Conservation (phyloP, 2,329 filamentous ascomycete species). For the Colletotrichum sp. region DNA sequence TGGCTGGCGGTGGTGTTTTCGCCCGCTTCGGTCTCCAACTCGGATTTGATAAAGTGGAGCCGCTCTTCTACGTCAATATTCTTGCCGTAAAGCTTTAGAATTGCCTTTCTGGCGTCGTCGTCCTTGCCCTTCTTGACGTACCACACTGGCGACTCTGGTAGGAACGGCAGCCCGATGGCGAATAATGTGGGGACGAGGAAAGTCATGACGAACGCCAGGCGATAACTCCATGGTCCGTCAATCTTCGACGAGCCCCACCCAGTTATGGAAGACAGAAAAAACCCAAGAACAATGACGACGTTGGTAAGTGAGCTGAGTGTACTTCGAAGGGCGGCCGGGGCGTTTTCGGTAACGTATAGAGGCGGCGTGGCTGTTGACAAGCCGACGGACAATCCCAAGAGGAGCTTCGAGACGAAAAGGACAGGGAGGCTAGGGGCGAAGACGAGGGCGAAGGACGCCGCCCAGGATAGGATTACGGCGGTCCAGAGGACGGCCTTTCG, state of each 20-base stretch:
- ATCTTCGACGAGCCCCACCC: conserved; percentile 31
- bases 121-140: conserved; percentile 31
- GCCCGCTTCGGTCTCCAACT: conserved; percentile 27
- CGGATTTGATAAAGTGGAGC: conserved; percentile 29
- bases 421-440: conserved; percentile 30
- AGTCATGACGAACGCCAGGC: conserved; percentile 31
- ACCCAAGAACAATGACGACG: conserved; percentile 32
- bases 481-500: conserved; percentile 28
- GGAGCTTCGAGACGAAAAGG: conserved; percentile 32
- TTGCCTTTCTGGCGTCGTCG: conserved; percentile 30
- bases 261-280: conserved; percentile 33
- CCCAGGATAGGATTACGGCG: conserved; percentile 26
- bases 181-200: conserved; percentile 31
- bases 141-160: conserved; percentile 33
- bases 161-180: conserved; percentile 26
- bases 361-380: conserved; percentile 31
- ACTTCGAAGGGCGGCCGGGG: conserved; percentile 29
- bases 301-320: conserved; percentile 31
- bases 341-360: conserved; percentile 32
- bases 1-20: conserved; percentile 28
- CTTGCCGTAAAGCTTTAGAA: conserved; percentile 27
- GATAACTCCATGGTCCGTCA: conserved; percentile 29
- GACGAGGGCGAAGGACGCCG: conserved; percentile 31
- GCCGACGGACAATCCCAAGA: conserved; percentile 30
- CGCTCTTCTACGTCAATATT: conserved; percentile 26